Conservation (phyloP, 2,329 filamentous ascomycete genomes). For the Scedosporium dehoogii region DNA sequence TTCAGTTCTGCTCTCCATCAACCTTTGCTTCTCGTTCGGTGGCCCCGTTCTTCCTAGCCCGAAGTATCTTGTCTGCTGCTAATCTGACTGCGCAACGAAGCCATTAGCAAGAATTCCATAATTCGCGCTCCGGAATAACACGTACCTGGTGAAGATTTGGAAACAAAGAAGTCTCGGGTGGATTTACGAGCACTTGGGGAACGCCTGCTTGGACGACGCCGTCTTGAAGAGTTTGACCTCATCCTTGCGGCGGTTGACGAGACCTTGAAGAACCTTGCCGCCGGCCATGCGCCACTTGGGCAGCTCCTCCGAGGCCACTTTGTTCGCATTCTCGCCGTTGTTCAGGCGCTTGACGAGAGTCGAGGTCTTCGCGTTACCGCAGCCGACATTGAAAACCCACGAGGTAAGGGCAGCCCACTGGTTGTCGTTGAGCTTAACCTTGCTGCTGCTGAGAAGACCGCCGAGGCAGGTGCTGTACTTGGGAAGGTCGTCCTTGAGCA, state of each 20-base stretch:
- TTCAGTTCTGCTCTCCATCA: too few relatives aligned
- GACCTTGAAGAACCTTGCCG: slow-evolving; percentile 27
- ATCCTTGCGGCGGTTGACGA: slow-evolving; percentile 29
- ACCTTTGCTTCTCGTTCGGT: too few relatives aligned
- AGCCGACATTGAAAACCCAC: slow-evolving; percentile 42
- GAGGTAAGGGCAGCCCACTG: slow-evolving; percentile 42
- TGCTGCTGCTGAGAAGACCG: slow-evolving; percentile 15
- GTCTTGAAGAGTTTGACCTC: slow-evolving; percentile 29
- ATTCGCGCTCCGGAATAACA: too few relatives aligned
- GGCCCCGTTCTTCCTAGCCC: too few relatives aligned
- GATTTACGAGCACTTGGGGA: neutral
- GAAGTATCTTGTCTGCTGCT: too few relatives aligned
- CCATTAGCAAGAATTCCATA: too few relatives aligned
- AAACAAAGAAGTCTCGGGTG: too few relatives aligned
- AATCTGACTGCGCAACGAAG: too few relatives aligned
- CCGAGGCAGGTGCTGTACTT: slow-evolving; percentile 8
- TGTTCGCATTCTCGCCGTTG: slow-evolving; percentile 28
- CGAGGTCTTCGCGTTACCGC: slow-evolving; percentile 27
- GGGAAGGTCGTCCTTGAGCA: slow-evolving; percentile 28
- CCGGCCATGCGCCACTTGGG: slow-evolving; percentile 36
- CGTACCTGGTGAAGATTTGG: too few relatives aligned
- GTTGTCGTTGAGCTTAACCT: slow-evolving; percentile 31
- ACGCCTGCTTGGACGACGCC: slow-evolving; percentile 11
- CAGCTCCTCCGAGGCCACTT: slow-evolving; percentile 32
- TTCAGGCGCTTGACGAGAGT: slow-evolving; percentile 33